Conservation (phyloP, 1,139 yeast species). For the Suhomyces kunorum region DNA sequence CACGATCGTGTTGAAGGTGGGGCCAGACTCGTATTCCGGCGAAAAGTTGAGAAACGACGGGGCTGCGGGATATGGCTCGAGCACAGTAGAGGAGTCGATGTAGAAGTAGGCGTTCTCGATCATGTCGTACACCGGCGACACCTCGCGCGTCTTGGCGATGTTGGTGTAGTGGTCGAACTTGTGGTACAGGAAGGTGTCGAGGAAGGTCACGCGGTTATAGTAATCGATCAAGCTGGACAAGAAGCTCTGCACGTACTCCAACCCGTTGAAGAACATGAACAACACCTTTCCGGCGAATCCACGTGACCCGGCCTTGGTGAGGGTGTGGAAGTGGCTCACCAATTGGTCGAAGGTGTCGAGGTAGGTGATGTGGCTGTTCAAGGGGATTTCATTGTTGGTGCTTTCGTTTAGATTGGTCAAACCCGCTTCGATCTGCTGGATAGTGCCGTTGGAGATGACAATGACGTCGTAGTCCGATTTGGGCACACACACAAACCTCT, state of each 20-base stretch:
- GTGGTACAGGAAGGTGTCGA: slow-evolving; percentile 11
- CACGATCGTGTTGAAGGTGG: slow-evolving; percentile 31
- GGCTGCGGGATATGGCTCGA: not conserved
- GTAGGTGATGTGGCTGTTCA: slow-evolving; percentile 29
- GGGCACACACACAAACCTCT: slow-evolving; percentile 40
- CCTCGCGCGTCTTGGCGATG: slow-evolving; percentile 9
- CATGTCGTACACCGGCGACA: slow-evolving; percentile 14
- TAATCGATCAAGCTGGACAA: slow-evolving; percentile 35
- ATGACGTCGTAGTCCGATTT: slow-evolving; percentile 37
- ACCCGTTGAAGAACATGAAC: slow-evolving; percentile 45
- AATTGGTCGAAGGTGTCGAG: slow-evolving; percentile 32
- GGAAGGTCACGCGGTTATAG: slow-evolving; percentile 16
- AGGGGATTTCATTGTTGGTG: slow-evolving; percentile 29
- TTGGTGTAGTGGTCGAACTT: slow-evolving; percentile 11
- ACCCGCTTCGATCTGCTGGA: slow-evolving; percentile 33
- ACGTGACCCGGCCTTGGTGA: slow-evolving; percentile 6
- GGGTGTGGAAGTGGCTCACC: slow-evolving; percentile 17
- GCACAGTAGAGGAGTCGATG: slow-evolving; percentile 33
- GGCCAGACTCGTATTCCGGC: slow-evolving; percentile 10
- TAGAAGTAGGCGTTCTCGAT: slow-evolving; percentile 37
- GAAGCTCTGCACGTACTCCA: slow-evolving; percentile 34
- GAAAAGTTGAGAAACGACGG: slow-evolving; percentile 7
- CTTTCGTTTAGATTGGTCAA: slow-evolving; percentile 28
- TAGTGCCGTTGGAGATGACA: slow-evolving; percentile 39
- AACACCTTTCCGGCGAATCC: slow-evolving; percentile 34